Base-by-base conservation (phyloP, 2,329 filamentous ascomycete species). In the Penicillium sp. region DNA sequence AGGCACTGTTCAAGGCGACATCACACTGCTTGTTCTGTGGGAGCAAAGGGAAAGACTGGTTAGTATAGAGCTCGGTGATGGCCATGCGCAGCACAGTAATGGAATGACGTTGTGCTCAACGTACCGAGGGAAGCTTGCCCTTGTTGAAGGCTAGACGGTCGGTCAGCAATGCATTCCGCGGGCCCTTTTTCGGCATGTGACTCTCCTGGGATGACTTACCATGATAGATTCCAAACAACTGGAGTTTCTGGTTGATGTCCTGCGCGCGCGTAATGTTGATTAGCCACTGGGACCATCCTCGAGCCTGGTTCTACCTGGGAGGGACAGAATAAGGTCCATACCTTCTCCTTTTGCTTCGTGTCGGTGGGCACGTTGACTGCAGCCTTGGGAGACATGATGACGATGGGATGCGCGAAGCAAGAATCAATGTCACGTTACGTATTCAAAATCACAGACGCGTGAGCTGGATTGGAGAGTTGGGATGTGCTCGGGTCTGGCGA, bases 171-270 rank as follows among this genome's bases (percentile, higher is more conserved):
- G 18, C 18, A 18, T 18, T 18, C 18, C 18, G 18, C 18, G 3
- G 18, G 18, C 3, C 18, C 18, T 18, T 18, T 18, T 18, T 18
- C 18, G 18, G 18, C 18, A 18, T 18, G 18, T 18, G 8, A n/a
- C 26, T 5, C 7, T n/a, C 33, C 25, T 35, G 11, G 6, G 41
- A 45, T 53, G 58, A 48, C 55, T 52, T 55, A 83, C 80, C 80
- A 58, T 78, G 75, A 72, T 84, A 81, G 70, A 97, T 96, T 64
- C 91, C 93, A 64, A 94, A 98, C 34, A 97, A 73, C 72, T 96
- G 90, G 44, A 98, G 83, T 77, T 98, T 98, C 67, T 84, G 82
- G 72, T 93, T 93, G 72, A 97, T 85, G 68, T 95, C 81, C 65
- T 74, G 32, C 12, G 35, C 25, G n/a, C 11, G 25, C 12, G 3